A percentile compares a stretch with the other conserved stretches of the same genome.
Conservation (phyloP, 768 basidiomycete genomes). For the Bullera alba region DNA sequence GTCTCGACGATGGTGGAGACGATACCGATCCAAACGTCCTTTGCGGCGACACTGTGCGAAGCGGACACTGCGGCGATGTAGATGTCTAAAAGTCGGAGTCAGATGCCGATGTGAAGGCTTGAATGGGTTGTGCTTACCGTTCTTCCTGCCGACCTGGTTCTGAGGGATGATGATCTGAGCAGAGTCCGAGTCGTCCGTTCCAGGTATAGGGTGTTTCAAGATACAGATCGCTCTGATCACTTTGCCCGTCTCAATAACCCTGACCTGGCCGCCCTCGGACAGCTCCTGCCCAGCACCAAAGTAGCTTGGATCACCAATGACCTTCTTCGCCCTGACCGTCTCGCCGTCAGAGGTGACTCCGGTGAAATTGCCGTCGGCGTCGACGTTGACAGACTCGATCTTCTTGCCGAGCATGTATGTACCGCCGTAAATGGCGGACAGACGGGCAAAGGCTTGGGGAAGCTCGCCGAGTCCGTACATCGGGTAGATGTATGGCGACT, state of each 20-base stretch:
- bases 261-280: slow-evolving; percentile 66
- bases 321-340: slow-evolving; percentile 92
- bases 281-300: slow-evolving; percentile 67
- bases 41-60: slow-evolving; percentile 94
- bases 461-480: slow-evolving; percentile 98
- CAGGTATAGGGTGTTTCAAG: slow-evolving; percentile 95
- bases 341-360: slow-evolving; percentile 85
- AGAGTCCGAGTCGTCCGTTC: slow-evolving; percentile 90
- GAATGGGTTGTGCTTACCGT: slow-evolving; percentile 61
- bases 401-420: slow-evolving; percentile 99
- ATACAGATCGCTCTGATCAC: slow-evolving; percentile 96
- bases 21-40: slow-evolving; percentile 91
- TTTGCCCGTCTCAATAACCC: slow-evolving; percentile 85
- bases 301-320: slow-evolving; percentile 97
- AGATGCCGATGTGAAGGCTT: no score
- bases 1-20: slow-evolving; percentile 99
- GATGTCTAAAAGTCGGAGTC: slow-evolving; percentile 60
- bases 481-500: slow-evolving; percentile 99
- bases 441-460: slow-evolving; percentile 94
- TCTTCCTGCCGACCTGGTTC: slow-evolving; percentile 86
- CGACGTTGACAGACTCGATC: slow-evolving; percentile 80
- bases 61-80: slow-evolving; percentile 97
- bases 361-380: slow-evolving; percentile 71
- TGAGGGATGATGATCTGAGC: slow-evolving; percentile 98
- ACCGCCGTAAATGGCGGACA: slow-evolving; percentile 96